These are phyloP conservation scores for Akanthomyces dipterigenus DNA, from an alignment of 2,329 filamentous ascomycete genomes.

Conservation along the genomic window DNA sequence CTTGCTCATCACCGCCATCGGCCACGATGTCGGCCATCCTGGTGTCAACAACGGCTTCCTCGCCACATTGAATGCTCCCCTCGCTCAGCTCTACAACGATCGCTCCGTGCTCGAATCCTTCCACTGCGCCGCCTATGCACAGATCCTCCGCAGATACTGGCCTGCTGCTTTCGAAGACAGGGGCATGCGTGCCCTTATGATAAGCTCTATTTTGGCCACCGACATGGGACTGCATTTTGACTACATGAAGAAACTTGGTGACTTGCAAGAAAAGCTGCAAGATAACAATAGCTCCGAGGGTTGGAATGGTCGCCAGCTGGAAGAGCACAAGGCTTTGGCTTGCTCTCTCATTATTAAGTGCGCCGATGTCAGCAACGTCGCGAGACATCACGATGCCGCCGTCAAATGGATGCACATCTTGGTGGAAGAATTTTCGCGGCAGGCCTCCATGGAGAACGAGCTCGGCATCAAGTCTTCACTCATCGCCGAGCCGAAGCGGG, in stretches of 20 bases:
- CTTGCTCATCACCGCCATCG: conserved; percentile 89
- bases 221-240: conserved; percentile 97
- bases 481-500: conserved; percentile 76
- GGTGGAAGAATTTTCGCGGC: conserved; percentile 91
- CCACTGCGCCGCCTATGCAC: conserved; percentile 93
- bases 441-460: conserved; percentile 85
- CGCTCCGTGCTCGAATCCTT: conserved; percentile 95
- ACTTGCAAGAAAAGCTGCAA: conserved; percentile 70
- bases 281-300: conserved; percentile 59
- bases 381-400: conserved; percentile 75
- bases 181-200: conserved; percentile 83
- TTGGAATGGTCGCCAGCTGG: conserved; percentile 70
- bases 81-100: conserved; percentile 95
- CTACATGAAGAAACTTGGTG: conserved; percentile 86
- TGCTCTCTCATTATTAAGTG: conserved; percentile 95
- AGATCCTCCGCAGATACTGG: conserved; percentile 91
- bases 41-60: conserved; percentile 98
- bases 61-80: conserved; percentile 80
- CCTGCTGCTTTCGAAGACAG: conserved; percentile 70
- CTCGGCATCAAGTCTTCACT: conserved; percentile 83
- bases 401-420: conserved; percentile 86
- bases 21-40: conserved; percentile 94
- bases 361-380: conserved; percentile 97
- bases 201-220: conserved; percentile 93
- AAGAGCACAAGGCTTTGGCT: conserved; percentile 72